Evolutionary conservation across 768 basidiomycete genomes (phyloP), one percentile per base, ranked within the genome.

Genomic region (Serendipita vermifera): DNA sequence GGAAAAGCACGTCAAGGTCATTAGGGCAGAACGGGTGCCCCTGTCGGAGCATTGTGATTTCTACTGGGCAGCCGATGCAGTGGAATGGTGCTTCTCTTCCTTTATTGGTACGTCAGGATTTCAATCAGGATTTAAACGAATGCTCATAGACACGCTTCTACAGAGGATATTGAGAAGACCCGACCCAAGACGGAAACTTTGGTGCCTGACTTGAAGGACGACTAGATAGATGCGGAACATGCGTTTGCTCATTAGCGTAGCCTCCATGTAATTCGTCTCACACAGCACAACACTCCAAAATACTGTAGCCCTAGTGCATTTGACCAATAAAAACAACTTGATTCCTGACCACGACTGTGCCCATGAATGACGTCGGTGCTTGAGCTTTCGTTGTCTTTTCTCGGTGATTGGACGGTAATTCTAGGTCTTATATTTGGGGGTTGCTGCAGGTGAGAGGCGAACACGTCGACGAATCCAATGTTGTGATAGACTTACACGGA

Each of bases 371-470:
- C 39, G 17, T 51, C 22, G 9, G 0, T 27, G 26, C 46, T 51
- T 27, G 46, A 13, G 24, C 7, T 51, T 5, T 29, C 22, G 46
- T 31, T 51, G 7, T 26, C 56, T 38, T 27, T 41, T 41, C 38
- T 59, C 51, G 14, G 33, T 15, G 67, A 76, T 57, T 91, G 85
- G 87, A 56, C 75, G 5, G 69, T 79, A 7, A 81, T 87, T 0
- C 66, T 93, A 24, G 71, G 79, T 1, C 72, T 92, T 20, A 78
- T 92, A 7, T 93, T 96, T 64, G 90, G 89, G 1, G 92, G 92
- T 1, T 96, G 92, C 68, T 96, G 92, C 73, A 82, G 82, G 76
- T 78, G 64, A 35, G 65, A 57, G 17, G 36, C 58, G 4, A 63
- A 57, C 60, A 39, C 13, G 48, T 55, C 51, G 53, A 20, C 43